Evolutionary conservation across 257 asterid species (phyloP), one percentile per base, ranked within the genome.

Genomic region (Striga asiatica): DNA sequence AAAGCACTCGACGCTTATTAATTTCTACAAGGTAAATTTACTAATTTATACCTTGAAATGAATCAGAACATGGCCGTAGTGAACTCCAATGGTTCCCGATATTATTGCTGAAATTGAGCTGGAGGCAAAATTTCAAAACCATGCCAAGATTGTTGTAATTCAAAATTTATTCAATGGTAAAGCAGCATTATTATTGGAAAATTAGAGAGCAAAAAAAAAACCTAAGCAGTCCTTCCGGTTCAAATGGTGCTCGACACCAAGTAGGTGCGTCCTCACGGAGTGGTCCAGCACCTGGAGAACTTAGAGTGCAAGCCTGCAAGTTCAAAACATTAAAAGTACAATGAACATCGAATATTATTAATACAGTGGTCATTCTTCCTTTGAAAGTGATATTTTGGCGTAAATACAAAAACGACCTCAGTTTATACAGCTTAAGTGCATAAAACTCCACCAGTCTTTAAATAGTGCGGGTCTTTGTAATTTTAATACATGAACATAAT

Each of bases 211-310:
- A 4, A 6, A 41, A 28, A 4, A 6, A 41, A 28, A 32, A 85
- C 95, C 95, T 89, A 55, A 83, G 54, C 51, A 83, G 67, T 56
- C 95, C 95, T 67, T 89, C 94, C 0, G 97, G 97, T 62, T 89
- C 97, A 55, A 85, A 89, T 3, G 95, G 94, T 48, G 73, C 89
- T 0, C 29, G 82, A 28, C 97, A 89, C 97, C 97, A 89, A n/a
- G 27, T 71, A 21, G 94, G 93, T 5, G 95, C 95, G 52, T 76
- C 82, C 53, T 32, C 52, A 0, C 94, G 93, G 13, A 81, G 35
- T 0, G 75, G 72, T 47, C 97, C 95, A 34, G 87, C 19, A 57
- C 39, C 60, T 1, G 97, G 95, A 46, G 91, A 79, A 48, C 85
- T 83, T 29, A 65, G 39, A 24, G 97, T 89, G 64, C 95, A 89